Base-by-base conservation (phyloP, 2,329 filamentous ascomycete species). In the Beauveria sp. region DNA sequence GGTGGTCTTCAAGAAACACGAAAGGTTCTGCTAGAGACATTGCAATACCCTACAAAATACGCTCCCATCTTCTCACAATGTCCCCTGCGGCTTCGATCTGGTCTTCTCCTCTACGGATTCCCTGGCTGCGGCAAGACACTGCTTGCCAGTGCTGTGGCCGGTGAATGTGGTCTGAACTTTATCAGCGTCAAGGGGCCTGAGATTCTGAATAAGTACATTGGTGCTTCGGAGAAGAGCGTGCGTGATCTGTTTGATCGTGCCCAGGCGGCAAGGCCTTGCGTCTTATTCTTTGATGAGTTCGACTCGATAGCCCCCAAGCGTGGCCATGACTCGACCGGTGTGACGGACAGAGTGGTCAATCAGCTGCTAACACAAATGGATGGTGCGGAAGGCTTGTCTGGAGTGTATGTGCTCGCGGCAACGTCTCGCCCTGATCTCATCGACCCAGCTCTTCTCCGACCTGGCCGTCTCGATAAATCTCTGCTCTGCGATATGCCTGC, bases 311-410 rank as follows among this genome's bases (percentile, higher is more conserved):
- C 96, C 0, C 95, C 95, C 2, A 99, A 98, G 76, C 85, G 95
- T 76, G 95, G 95, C 0, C 95, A 99, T 72, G 96, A 99, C 73
- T 95, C 89, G 1, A 99, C 95, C 0, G 95, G 96, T 66, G 96
- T 99, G n/a, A 99, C 95, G 0, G 96, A 99, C 74, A 87, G 96
- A 43, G 96, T 99, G 0, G 95, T 99, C 68, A 99, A 99, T 73
- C 96, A 99, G 79, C 86, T 99, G 62, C 83, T 99, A 12, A 99
- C 96, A 0, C 93, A 98, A 74, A 99, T 99, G 95, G 95, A 99
- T 70, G 95, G 95, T 70, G 95, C 95, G 0, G 96, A 99, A 74
- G 96, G 95, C 0, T 77, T 99, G 5, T 92, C 88, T 0, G 95
- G 95, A 1, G 96, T 99, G 0, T 99, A 99, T 69, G 95, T 99